Evolutionary conservation across 1,139 yeast genomes (phyloP), one percentile per base, ranked within the genome.

Genomic region (Saccharomyces hybrid): DNA sequence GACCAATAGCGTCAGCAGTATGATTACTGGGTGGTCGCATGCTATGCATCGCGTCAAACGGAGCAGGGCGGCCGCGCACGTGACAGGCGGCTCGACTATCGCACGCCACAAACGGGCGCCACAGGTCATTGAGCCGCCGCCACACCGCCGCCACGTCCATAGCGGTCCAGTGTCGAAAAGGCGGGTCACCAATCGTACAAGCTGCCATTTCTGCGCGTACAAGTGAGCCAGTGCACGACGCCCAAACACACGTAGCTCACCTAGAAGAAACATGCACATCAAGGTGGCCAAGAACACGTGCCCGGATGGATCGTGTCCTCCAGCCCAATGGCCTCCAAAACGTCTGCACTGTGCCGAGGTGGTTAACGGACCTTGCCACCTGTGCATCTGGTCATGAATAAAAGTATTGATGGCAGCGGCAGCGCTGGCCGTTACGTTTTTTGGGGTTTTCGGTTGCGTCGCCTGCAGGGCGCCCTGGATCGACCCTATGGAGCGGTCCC

Each of bases 221-320:
- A 60, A 49, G 32, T 51, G 56, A 27, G 54, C 49, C 47, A 50
- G 51, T 16, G 61, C 62, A 47, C 59, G 59, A n/a, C 47, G 55
- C 5, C 64, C 60, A 56, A 68, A 75, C 8, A 79, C 79, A 27
- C 75, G 61, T 6, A 83, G 69, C 66, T 91, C 98, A 56, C 82
- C 81, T 67, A 87, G 77, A 61, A 93, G 66, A 58, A 85, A 80
- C 63, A 88, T 72, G 16, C 88, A 81, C 54, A 93, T 80, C 58
- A 88, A 85, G 2, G 88, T 81, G 55, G 93, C 71, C 49, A 93
- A 69, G 63, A 91, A 93, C 0, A 89, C 87, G 68, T 93, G 99
- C 0, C 99, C 99, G 58, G 95, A 85, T 13, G 98, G 96, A 72
- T 93, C 99, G 66, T 89, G 96, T 0, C 99, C 99, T 1, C 96